These are phyloP conservation scores for Aspergillus sp. DNA, from an alignment of 2,329 filamentous ascomycete genomes.

Conservation along the genomic window DNA sequence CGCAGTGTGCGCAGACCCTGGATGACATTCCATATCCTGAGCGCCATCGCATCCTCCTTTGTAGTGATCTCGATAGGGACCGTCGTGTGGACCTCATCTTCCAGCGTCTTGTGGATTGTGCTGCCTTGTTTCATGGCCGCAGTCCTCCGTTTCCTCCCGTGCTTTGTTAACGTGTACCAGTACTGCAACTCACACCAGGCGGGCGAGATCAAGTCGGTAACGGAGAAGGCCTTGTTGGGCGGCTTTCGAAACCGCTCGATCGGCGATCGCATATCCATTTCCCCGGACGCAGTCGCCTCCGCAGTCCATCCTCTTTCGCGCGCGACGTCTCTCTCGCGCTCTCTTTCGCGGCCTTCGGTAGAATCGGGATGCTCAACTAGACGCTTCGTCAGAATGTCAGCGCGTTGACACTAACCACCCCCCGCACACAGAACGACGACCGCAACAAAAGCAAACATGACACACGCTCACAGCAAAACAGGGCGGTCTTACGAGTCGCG, in stretches of 20 bases:
- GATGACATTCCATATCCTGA: slow-evolving; percentile 87
- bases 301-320: slow-evolving; percentile 26
- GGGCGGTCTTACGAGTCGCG: slow-evolving; percentile 29
- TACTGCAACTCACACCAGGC: slow-evolving; percentile 97
- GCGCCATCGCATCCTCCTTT: slow-evolving; percentile 77
- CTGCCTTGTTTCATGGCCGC: slow-evolving; percentile 80
- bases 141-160: slow-evolving; percentile 73
- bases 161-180: slow-evolving; percentile 76
- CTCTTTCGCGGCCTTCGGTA: slow-evolving; percentile 31
- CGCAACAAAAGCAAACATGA: slow-evolving; percentile 37
- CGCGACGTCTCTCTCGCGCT: slow-evolving; percentile 28
- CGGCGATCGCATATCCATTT: slow-evolving; percentile 59
- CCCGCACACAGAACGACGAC: not conserved
- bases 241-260: slow-evolving; percentile 74
- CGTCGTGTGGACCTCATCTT: slow-evolving; percentile 78
- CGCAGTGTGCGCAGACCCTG: slow-evolving; percentile 75
- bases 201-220: slow-evolving; percentile 82
- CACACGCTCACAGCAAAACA: slow-evolving; percentile 30
- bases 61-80: slow-evolving; percentile 69
- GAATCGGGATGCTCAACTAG: slow-evolving; percentile 55
- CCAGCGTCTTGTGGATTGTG: slow-evolving; percentile 75
- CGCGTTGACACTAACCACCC: slow-evolving; percentile 16
- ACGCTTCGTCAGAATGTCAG: slow-evolving; percentile 62
- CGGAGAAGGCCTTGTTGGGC: slow-evolving; percentile 75
- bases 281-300: slow-evolving; percentile 24